Conservation (phyloP, 1,284 basidiomycete species). For the Ganoderma lucidum region DNA sequence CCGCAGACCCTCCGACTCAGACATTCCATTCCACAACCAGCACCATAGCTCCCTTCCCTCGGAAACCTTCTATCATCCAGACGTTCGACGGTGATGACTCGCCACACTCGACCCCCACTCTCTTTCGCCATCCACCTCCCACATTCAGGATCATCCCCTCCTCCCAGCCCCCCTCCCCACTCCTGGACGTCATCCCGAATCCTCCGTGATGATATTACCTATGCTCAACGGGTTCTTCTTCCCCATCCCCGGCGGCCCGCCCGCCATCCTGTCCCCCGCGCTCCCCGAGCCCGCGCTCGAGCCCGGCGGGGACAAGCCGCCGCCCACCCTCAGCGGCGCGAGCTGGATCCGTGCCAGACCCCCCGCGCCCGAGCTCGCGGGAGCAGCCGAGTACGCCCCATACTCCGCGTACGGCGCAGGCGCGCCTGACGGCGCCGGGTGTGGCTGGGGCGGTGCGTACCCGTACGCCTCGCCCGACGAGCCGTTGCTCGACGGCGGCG, state of each 20-base stretch:
- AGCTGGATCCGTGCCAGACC: constrained; percentile 58
- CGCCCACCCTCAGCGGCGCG: constrained; percentile 52
- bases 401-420: constrained; percentile 21
- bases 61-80: no score
- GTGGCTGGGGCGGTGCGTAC: constrained; percentile 13
- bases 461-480: constrained; percentile 20
- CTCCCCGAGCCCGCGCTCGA: constrained; percentile 37
- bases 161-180: not conserved
- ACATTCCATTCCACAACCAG: no score
- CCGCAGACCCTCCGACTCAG: no score
- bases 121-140: not conserved
- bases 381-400: constrained; percentile 24
- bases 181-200: constrained; percentile 34
- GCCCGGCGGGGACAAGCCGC: constrained; percentile 36
- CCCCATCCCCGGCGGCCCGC: constrained; percentile 29
- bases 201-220: constrained; percentile 73
- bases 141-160: not conserved
- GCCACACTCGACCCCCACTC: not conserved
- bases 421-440: not conserved
- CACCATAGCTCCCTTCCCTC: no score
- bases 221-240: constrained; percentile 71
- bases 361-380: constrained; percentile 19
- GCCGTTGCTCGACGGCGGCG: constrained; percentile 26
- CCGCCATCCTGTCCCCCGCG: constrained; percentile 33
- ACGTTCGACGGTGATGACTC: no score